These are phyloP conservation scores for Colletotrichum sojae DNA, from an alignment of 2,329 filamentous ascomycete genomes.

Conservation along the genomic window DNA sequence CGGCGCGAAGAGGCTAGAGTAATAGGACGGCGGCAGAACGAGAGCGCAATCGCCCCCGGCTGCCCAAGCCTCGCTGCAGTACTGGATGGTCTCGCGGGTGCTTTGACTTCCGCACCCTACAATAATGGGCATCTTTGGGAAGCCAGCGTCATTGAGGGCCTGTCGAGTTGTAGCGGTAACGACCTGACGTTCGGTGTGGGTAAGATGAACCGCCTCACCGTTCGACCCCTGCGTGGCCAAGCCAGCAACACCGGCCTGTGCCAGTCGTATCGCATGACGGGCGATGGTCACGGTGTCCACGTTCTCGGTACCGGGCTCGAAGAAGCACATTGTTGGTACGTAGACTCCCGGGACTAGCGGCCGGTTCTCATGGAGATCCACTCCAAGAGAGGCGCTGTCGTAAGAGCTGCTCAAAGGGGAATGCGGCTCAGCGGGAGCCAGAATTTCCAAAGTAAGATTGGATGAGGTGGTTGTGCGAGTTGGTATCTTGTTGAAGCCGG, in stretches of 20 bases:
- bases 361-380: slow-evolving; percentile 52
- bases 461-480: slow-evolving; percentile 52
- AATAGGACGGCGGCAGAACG: slow-evolving; percentile 83
- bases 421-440: slow-evolving; percentile 48
- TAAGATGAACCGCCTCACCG: slow-evolving; percentile 85
- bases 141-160: slow-evolving; percentile 78
- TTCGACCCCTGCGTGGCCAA: slow-evolving; percentile 86
- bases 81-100: slow-evolving; percentile 78
- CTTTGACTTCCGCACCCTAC: slow-evolving; percentile 83
- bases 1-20: slow-evolving; percentile 75
- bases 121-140: slow-evolving; percentile 77
- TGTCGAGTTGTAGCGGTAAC: slow-evolving; percentile 79
- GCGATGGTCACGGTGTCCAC: slow-evolving; percentile 74
- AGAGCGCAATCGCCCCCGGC: slow-evolving; percentile 83
- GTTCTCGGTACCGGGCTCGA: slow-evolving; percentile 75
- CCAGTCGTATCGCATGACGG: slow-evolving; percentile 77
- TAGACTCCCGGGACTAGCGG: slow-evolving; percentile 72
- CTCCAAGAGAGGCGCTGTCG: slow-evolving; percentile 54
- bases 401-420: slow-evolving; percentile 59
- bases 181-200: slow-evolving; percentile 76
- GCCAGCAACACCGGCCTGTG: slow-evolving; percentile 79
- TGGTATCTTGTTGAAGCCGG: slow-evolving; percentile 55
- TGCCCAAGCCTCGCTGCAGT: slow-evolving; percentile 77
- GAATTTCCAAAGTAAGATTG: slow-evolving; percentile 47
- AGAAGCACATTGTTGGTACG: slow-evolving; percentile 82